Evolutionary conservation across 2,329 filamentous ascomycete species (phyloP).

Genomic region (Pyrenochaeta sp.): DNA sequence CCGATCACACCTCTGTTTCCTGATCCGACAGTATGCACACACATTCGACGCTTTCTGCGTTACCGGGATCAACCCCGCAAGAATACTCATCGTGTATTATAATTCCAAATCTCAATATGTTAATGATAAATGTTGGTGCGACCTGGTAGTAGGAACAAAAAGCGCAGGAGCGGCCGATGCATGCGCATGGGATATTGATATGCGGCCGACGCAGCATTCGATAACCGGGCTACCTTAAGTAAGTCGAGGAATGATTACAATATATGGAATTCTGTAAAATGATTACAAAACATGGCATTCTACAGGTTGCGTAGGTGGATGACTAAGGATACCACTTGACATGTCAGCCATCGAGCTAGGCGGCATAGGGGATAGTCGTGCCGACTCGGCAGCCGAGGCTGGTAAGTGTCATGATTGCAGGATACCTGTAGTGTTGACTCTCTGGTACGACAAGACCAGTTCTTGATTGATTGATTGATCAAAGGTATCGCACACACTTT

Average conservation of each 20-base stretch:
- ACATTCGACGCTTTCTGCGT: conserved; percentile 21
- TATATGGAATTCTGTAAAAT: not conserved
- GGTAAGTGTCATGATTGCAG: no score
- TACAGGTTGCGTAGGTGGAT: not conserved
- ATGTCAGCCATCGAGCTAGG: no score
- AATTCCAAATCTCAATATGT: not conserved
- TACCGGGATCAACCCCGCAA: conserved; percentile 14
- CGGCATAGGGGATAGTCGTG: no score
- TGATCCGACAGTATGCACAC: conserved; percentile 20
- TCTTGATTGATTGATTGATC: no score
- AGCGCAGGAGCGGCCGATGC: not conserved
- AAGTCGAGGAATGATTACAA: not conserved
- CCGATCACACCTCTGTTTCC: conserved; percentile 23
- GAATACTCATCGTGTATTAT: not conserved
- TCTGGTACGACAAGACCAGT: no score
- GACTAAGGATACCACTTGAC: not conserved
- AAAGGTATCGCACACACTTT: not conserved
- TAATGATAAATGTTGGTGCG: not conserved
- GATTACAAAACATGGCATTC: not conserved
- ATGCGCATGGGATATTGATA: not conserved
- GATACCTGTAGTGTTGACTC: no score
- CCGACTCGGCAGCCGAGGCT: no score
- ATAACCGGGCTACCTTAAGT: not conserved
- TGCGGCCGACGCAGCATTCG: no score
- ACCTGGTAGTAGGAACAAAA: not conserved